phyloP scores from a whole-genome alignment of 1,284 basidiomycete genomes.

The Acaromyces ingoldii region DNA sequence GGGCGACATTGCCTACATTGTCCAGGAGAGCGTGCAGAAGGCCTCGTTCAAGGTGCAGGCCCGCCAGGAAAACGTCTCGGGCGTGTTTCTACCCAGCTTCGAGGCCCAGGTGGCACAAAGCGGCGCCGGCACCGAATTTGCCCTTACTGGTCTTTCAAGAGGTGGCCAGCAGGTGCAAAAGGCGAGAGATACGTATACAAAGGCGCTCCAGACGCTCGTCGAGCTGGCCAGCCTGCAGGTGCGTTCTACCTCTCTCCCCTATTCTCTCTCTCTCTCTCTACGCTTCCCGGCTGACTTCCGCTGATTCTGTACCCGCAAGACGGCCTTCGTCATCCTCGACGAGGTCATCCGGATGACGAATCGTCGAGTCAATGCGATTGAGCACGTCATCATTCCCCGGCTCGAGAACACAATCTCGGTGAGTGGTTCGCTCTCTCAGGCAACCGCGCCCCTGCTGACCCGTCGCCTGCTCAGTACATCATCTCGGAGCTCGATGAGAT shows the following conservation, averaged over 20 bases:
- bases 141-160: conserved; percentile 91
- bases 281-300: not conserved
- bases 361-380: conserved; percentile 95
- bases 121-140: conserved; percentile 64
- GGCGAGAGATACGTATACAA: conserved; percentile 90
- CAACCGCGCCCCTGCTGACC: not conserved
- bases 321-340: conserved; percentile 96
- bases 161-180: conserved; percentile 95
- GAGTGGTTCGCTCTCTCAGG: conserved; percentile 1
- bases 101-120: conserved; percentile 48
- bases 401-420: conserved; percentile 90
- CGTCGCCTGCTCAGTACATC: conserved; percentile 29
- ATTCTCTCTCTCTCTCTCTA: not conserved
- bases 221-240: conserved; percentile 80
- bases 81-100: conserved; percentile 93
- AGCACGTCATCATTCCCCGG: conserved; percentile 92
- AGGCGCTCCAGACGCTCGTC: conserved; percentile 92
- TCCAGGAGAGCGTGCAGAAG: conserved; percentile 58
- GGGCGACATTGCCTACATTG: conserved; percentile 75
- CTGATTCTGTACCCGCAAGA: conserved; percentile 57
- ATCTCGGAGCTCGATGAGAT: conserved; percentile 48
- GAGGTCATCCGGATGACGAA: conserved; percentile 98
- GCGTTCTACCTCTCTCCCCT: not conserved
- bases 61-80: conserved; percentile 96
- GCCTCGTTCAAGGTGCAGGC: conserved; percentile 89